Evolutionary conservation across 192 early-diverging fungal genomes (phyloP), one percentile per base, ranked within the genome.

Genomic region (Umbelopsis sp.): DNA sequence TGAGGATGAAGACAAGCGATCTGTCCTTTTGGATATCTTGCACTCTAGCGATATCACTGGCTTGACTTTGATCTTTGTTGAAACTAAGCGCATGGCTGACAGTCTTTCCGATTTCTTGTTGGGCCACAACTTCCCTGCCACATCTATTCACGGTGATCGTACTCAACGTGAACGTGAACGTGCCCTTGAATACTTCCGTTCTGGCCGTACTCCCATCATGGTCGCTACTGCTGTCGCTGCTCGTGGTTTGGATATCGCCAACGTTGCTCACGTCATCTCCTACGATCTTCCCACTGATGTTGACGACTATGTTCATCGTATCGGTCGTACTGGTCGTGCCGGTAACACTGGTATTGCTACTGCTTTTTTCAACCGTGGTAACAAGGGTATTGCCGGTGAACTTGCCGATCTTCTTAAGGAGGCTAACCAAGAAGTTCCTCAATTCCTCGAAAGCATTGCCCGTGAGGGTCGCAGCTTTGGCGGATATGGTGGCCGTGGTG

Each of bases 31-130:
- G 27, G 95, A 98, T 76, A 90, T 98, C 21, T 83, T 92, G 33
- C 81, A 82, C 23, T 85, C 88, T 51, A 71, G 69, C 66, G 86
- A 86, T 71, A 79, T 75, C 55, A 73, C 82, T 11, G 86, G 91
- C 37, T 80, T 98, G 72, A 97, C 96, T 30, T 86, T 98, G 48
- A 93, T 98, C 65, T 98, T 98, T 85, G 95, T 97, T 23, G 95
- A 98, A 81, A 98, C 97, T 70, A 98, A 98, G 87, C 90, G 93
- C 64, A 90, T 90, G 85, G 96, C 95, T 27, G 97, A 98, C 74
- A 90, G 90, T 70, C 89, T 99, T 41, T 91, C 89, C 78, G 91
- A 95, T 74, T 93, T 92, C 69, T 83, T 99, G 71, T 78, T 89
- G 44, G 71, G 84, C 74, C 82, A 92, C 76, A 84, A 85, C 79